A percentile compares a stretch with the other conserved stretches of the same genome.
Evolutionary conservation across 495 filamentous ascomycete genomes (phyloP).

Genomic region (Podospora australis): DNA sequence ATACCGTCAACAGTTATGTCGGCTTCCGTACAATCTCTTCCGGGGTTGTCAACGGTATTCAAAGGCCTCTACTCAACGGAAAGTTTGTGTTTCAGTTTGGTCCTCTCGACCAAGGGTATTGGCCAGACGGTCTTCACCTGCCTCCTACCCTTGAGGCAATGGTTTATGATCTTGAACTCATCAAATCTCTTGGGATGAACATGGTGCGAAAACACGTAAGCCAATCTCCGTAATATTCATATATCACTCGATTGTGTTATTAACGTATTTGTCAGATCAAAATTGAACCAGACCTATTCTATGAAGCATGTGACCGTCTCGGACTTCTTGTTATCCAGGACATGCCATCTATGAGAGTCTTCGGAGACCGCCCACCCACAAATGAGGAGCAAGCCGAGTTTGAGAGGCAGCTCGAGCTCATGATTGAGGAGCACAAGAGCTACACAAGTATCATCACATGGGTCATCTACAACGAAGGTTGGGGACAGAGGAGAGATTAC

Average conservation of each 20-base stretch:
- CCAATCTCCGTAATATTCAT: neutral
- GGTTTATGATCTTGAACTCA: constrained; percentile 54
- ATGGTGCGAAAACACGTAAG: constrained; percentile 62
- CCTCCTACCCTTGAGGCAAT: constrained; percentile 58
- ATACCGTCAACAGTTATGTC: constrained; percentile 53
- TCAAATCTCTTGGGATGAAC: constrained; percentile 60
- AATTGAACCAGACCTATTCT: constrained; percentile 59
- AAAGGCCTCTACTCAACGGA: constrained; percentile 56
- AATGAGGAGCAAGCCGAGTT: constrained; percentile 53
- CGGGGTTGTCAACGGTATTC: constrained; percentile 50
- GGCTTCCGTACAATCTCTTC: constrained; percentile 59
- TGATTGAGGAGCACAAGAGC: constrained; percentile 55
- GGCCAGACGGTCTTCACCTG: constrained; percentile 60
- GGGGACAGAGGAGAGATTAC: constrained; percentile 50
- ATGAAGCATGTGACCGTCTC: constrained; percentile 58
- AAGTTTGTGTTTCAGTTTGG: constrained; percentile 61
- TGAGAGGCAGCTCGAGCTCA: constrained; percentile 52
- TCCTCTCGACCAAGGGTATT: constrained; percentile 63
- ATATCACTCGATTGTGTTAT: neutral
- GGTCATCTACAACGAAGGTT: constrained; percentile 67
- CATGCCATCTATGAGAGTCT: constrained; percentile 53
- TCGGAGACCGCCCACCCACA: constrained; percentile 29
- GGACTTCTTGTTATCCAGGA: constrained; percentile 62
- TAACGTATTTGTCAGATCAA: constrained; percentile 47
- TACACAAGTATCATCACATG: constrained; percentile 54